Evolutionary conservation across 2,329 filamentous ascomycete genomes (phyloP).

Genomic region (Phyllosticta paracitricarpa): DNA sequence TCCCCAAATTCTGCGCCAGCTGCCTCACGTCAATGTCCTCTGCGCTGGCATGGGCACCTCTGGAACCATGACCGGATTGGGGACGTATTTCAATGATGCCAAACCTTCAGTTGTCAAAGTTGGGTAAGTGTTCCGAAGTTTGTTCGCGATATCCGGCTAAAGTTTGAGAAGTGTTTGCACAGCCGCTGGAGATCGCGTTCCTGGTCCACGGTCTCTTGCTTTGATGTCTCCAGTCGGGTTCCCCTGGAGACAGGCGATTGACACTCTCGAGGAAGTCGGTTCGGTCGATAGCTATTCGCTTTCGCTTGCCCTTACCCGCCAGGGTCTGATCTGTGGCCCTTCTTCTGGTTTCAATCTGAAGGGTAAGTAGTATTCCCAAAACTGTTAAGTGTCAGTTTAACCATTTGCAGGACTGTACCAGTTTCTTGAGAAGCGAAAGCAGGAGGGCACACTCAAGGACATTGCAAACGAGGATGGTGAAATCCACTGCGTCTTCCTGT

Average conservation of each 20-base stretch:
- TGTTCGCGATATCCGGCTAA: background rate
- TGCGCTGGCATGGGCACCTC: slow-evolving; percentile 50
- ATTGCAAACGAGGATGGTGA: slow-evolving; percentile 37
- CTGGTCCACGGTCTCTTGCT: slow-evolving; percentile 45
- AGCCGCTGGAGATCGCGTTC: slow-evolving; percentile 46
- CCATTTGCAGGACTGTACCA: slow-evolving; percentile 32
- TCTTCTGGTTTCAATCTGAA: slow-evolving; percentile 50
- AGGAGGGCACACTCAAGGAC: slow-evolving; percentile 33
- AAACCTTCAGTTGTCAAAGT: slow-evolving; percentile 31
- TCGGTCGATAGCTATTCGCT: slow-evolving; percentile 44
- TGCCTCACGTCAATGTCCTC: slow-evolving; percentile 47
- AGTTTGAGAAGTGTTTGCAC: slow-evolving; percentile 41
- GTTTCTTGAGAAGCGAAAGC: slow-evolving; percentile 41
- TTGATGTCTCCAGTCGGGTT: slow-evolving; percentile 44
- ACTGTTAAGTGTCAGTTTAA: background rate
- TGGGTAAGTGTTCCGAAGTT: background rate
- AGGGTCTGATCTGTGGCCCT: slow-evolving; percentile 51
- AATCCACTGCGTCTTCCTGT: slow-evolving; percentile 49
- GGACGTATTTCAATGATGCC: slow-evolving; percentile 38
- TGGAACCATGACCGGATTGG: slow-evolving; percentile 29
- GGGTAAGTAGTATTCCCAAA: slow-evolving; percentile 19
- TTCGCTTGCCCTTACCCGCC: slow-evolving; percentile 45
- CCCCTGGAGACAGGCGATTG: slow-evolving; percentile 48
- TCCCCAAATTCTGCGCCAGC: slow-evolving; percentile 46
- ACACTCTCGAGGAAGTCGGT: slow-evolving; percentile 47